Evolutionary conservation across 257 asterid genomes (phyloP), one percentile per base, ranked within the genome.

Genomic region (Verbena officinalis): DNA sequence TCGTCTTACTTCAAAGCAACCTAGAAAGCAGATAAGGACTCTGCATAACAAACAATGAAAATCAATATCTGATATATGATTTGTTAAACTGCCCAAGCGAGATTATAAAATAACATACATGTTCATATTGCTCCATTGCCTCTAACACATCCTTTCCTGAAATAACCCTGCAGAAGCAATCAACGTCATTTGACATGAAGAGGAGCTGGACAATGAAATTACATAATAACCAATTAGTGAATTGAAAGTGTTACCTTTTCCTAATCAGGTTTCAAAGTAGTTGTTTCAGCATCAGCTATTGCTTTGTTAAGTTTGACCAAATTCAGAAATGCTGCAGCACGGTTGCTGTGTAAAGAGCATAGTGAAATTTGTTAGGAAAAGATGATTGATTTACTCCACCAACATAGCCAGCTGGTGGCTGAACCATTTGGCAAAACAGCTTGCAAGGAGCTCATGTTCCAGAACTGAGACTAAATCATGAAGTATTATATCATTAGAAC

Each of bases 61-160:
- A 67, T 59, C 52, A 64, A 53, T 24, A 40, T 16, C 21, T 10
- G 22, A 23, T 30, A 58, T 65, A 54, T 54, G 63, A 12, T 55
- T 8, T 13, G 44, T 62, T 52, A 51, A 67, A 55, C 53, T 15
- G 61, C 45, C 22, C 15, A 49, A 53, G 59, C 44, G 45, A 75
- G 43, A 23, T 31, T 65, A 73, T 46, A 57, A 66, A 39, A 61
- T 33, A 11, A 75, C 96, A 65, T 77, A 90, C 98, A 81, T 94
- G 98, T 38, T 82, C 95, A 38, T 84, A 90, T 62, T 84, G 82
- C 71, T 86, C 96, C 99, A 94, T 80, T 24, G 99, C 98, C 87
- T 94, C 96, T 55, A 94, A 88, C 83, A 69, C 96, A 90, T 59
- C 99, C 99, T 86, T 90, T 94, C 83, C 99, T 85, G 84, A 94